Conservation (phyloP, 768 basidiomycete species). For the Boletus huronensis region DNA sequence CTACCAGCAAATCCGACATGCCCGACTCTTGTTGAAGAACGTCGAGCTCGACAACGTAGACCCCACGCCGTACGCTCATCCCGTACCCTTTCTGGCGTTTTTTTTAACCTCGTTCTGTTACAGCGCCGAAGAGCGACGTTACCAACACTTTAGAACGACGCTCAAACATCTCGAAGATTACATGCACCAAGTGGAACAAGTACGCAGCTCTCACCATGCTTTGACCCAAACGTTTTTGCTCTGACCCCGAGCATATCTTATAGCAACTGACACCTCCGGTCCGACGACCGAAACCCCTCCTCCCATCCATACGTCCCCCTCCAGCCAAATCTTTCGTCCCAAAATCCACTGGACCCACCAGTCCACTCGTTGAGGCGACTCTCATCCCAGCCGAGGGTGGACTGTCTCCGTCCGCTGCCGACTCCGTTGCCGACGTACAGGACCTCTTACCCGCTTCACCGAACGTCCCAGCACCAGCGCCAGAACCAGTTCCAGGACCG, state of each 20-base stretch:
- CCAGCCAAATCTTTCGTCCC: conserved; percentile 4
- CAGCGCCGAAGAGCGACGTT: conserved; percentile 43
- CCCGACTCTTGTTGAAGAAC: conserved; percentile 52
- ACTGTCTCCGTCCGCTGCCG: conserved; percentile 7
- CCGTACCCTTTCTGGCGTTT: too few relatives aligned
- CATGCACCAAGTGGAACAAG: conserved; percentile 52
- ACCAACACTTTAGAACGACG: conserved; percentile 45
- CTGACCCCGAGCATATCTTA: not conserved
- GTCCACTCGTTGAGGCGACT: conserved; percentile 17
- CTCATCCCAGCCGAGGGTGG: conserved; percentile 24
- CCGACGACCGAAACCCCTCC: conserved; percentile 43
- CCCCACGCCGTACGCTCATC: conserved; percentile 38
- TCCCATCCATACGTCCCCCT: conserved; percentile 53
- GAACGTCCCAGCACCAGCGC: conserved; percentile 7
- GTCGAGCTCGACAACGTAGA: conserved; percentile 50
- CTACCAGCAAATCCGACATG: conserved; percentile 49
- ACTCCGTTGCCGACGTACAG: conserved; percentile 16
- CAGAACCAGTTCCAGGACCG: conserved; percentile 8
- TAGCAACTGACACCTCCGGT: conserved; percentile 43
- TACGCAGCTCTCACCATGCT: conserved; percentile 20
- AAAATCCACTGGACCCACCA: not conserved
- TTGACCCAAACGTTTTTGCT: not conserved
- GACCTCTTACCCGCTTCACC: conserved; percentile 41
- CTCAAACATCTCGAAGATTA: conserved; percentile 55
- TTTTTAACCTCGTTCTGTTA: not conserved